These are phyloP conservation scores for Calonectria fujianensis DNA, from an alignment of 2,329 filamentous ascomycete species.

Conservation along the genomic window DNA sequence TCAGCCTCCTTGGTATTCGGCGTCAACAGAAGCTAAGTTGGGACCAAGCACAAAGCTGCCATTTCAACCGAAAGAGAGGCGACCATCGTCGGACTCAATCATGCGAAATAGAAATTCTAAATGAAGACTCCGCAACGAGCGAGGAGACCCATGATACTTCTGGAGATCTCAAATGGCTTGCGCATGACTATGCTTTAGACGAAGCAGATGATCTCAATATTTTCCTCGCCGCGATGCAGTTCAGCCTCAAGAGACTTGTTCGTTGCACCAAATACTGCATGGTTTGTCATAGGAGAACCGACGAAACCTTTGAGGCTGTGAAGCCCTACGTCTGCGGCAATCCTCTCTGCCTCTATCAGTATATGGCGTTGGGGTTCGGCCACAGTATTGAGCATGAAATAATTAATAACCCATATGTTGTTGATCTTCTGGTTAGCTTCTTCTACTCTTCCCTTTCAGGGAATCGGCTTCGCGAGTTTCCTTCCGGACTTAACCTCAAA, in stretches of 20 bases:
- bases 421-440: constrained; percentile 89
- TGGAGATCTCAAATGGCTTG: constrained; percentile 45
- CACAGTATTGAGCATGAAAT: constrained; percentile 92
- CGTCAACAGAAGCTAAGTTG: constrained; percentile 73
- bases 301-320: constrained; percentile 79
- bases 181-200: constrained; percentile 56
- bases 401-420: constrained; percentile 84
- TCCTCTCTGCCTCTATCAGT: constrained; percentile 88
- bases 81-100: constrained; percentile 17
- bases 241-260: constrained; percentile 84
- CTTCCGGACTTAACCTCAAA: constrained; percentile 64
- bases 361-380: constrained; percentile 89
- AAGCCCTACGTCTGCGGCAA: constrained; percentile 88
- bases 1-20: constrained; percentile 77
- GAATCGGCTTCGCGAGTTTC: constrained; percentile 66
- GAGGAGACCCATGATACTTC: constrained; percentile 24
- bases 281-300: constrained; percentile 84
- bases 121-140: background rate
- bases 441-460: constrained; percentile 77
- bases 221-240: constrained; percentile 80
- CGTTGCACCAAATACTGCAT: constrained; percentile 92
- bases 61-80: constrained; percentile 39
- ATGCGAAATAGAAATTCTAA: background rate
- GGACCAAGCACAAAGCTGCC: constrained; percentile 64
- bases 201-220: constrained; percentile 66